Evolutionary conservation across 1,284 basidiomycete genomes (phyloP).

Genomic region (Cerioporus squamosus): DNA sequence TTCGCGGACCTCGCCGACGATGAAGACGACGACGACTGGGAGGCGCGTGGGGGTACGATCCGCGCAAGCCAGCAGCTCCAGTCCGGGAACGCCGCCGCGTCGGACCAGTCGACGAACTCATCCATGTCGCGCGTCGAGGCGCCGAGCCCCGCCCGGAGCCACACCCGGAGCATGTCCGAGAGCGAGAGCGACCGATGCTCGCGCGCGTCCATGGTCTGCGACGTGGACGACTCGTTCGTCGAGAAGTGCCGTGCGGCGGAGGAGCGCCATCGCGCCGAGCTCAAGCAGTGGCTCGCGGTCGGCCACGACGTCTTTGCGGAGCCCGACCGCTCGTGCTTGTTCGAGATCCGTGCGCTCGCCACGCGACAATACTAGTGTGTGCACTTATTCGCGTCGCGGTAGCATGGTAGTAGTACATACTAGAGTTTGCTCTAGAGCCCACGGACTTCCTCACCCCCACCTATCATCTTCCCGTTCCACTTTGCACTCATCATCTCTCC

Average conservation of each 20-base stretch:
- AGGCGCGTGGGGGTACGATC: constrained; percentile 76
- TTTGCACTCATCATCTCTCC: background rate
- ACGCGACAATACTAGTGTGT: constrained; percentile 70
- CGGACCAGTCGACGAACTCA: constrained; percentile 41
- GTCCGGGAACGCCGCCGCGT: constrained; percentile 31
- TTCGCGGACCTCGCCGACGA: constrained; percentile 91
- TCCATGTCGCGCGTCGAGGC: constrained; percentile 22
- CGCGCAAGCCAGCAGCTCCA: constrained; percentile 58
- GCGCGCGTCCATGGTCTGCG: constrained; percentile 72
- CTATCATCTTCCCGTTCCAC: background rate
- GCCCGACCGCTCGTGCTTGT: constrained; percentile 65
- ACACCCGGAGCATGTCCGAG: constrained; percentile 68
- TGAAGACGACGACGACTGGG: constrained; percentile 78
- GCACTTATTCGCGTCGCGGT: background rate
- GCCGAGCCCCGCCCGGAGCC: constrained; percentile 67
- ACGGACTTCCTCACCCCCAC: constrained; percentile 31
- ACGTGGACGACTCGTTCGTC: constrained; percentile 74
- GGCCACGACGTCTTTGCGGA: constrained; percentile 47
- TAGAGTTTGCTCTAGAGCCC: constrained; percentile 6
- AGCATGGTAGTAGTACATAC: constrained; percentile 1
- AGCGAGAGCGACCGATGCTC: constrained; percentile 78
- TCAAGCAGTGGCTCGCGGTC: constrained; percentile 73
- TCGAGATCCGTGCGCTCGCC: constrained; percentile 80
- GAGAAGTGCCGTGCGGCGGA: constrained; percentile 77
- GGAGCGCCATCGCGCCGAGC: constrained; percentile 78